A percentile compares a stretch with the other conserved stretches of the same genome.
phyloP scores from a whole-genome alignment of 148 eudicot species.

The Mesembryanthemum crystallinum region DNA sequence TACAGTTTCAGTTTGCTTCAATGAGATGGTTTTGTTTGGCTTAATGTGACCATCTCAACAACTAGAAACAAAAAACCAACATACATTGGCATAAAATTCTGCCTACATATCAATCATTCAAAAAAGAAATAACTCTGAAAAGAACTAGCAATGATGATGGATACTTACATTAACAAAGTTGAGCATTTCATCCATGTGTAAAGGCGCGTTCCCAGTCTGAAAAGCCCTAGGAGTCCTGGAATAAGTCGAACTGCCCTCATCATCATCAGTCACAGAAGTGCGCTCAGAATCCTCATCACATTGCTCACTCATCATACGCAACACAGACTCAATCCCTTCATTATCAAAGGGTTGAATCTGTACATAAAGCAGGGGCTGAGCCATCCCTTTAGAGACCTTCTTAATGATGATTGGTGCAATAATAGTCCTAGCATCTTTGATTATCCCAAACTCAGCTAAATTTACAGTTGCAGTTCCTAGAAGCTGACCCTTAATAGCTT shows the following conservation, averaged over 20 bases:
- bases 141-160: background rate
- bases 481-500: conserved; percentile 62
- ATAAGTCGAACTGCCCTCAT: conserved; percentile 36
- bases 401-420: conserved; percentile 51
- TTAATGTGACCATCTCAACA: too few species aligned
- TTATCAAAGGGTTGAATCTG: conserved; percentile 68
- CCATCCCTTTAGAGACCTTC: conserved; percentile 49
- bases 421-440: conserved; percentile 44
- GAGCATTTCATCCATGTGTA: conserved; percentile 48
- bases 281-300: conserved; percentile 57
- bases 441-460: conserved; percentile 71
- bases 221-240: conserved; percentile 49
- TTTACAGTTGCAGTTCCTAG: conserved; percentile 68
- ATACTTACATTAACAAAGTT: conserved; percentile 31
- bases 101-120: background rate
- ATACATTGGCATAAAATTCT: background rate
- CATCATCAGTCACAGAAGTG: conserved; percentile 72
- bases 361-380: conserved; percentile 49
- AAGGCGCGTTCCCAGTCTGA: conserved; percentile 34
- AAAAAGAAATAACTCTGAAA: too few species aligned
- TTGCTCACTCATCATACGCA: conserved; percentile 45
- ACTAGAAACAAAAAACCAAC: background rate
- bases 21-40: too few species aligned
- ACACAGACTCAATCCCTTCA: conserved; percentile 55
- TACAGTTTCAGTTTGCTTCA: background rate